These are phyloP conservation scores for Neofusicoccum umdonicola DNA, from an alignment of 2,329 filamentous ascomycete species.

Conservation along the genomic window DNA sequence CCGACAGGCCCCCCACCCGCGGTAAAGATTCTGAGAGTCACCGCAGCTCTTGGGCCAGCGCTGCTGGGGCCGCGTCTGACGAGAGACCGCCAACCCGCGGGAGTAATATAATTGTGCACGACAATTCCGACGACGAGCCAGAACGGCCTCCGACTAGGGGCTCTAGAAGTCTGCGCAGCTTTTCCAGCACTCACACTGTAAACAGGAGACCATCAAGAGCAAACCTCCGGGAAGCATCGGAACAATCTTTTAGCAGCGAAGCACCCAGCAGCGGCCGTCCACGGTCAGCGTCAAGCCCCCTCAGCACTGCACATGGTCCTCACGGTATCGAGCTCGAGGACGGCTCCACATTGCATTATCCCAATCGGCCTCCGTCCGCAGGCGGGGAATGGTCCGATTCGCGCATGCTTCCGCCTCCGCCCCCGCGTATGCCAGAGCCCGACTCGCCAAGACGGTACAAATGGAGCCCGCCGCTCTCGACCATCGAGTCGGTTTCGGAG, in stretches of 20 bases:
- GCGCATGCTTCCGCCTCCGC: constrained; percentile 31
- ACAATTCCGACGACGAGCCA: background rate
- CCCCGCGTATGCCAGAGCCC: constrained; percentile 40
- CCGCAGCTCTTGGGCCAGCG: constrained; percentile 3
- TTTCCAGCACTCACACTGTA: background rate
- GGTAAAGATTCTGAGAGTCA: constrained; percentile 9
- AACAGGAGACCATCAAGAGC: constrained; percentile 1
- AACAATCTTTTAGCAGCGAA: constrained; percentile 29
- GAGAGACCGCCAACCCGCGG: constrained; percentile 6
- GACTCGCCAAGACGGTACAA: constrained; percentile 30
- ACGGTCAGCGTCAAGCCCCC: constrained; percentile 18
- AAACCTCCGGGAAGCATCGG: constrained; percentile 20
- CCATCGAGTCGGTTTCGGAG: constrained; percentile 20
- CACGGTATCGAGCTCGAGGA: constrained; percentile 33
- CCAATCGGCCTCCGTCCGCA: constrained; percentile 35
- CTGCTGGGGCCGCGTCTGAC: constrained; percentile 31
- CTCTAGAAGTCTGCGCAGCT: constrained; percentile 33
- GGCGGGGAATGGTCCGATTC: constrained; percentile 36
- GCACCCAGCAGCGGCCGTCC: constrained; percentile 29
- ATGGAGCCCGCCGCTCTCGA: constrained; percentile 41
- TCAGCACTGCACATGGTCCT: constrained; percentile 18
- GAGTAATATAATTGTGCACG: background rate
- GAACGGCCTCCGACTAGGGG: constrained; percentile 19
- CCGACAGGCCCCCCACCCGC: constrained; percentile 7
- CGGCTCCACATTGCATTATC: constrained; percentile 36